Conservation (phyloP, 805 yeast genomes). For the Maudiozyma turicensis region DNA sequence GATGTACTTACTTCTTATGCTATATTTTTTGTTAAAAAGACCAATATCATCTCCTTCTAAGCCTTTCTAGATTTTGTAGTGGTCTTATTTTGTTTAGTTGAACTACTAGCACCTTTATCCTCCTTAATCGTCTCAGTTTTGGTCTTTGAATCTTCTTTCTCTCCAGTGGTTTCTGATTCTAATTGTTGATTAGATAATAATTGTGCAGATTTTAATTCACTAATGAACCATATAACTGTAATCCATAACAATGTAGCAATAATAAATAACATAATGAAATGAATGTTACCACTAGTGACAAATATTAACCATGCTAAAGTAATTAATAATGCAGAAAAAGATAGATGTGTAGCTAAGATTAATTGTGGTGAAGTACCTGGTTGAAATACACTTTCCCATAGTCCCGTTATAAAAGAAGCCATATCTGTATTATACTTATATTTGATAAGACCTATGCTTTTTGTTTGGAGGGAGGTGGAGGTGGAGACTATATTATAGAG, state of each 20-base stretch:
- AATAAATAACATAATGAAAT: slow-evolving; percentile 45
- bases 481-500: no score
- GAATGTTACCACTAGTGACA: slow-evolving; percentile 54
- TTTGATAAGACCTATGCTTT: no score
- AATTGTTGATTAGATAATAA: slow-evolving; percentile 25
- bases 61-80: slow-evolving; percentile 7
- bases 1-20: no score
- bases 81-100: background rate
- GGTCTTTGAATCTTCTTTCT: slow-evolving; percentile 3
- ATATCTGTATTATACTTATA: slow-evolving; percentile 2
- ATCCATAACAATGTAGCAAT: slow-evolving; percentile 65
- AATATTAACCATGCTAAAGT: slow-evolving; percentile 46
- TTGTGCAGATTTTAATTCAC: slow-evolving; percentile 44
- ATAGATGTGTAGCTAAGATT: slow-evolving; percentile 77
- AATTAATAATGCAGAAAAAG: slow-evolving; percentile 58
- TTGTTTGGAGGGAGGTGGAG: no score
- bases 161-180: slow-evolving; percentile 5
- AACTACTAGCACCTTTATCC: background rate
- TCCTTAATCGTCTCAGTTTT: background rate
- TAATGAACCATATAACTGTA: slow-evolving; percentile 79
- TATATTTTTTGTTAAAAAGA: background rate
- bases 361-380: slow-evolving; percentile 92
- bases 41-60: background rate
- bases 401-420: slow-evolving; percentile 34
- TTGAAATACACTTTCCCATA: slow-evolving; percentile 85